A percentile compares a stretch with the other conserved stretches of the same genome.
These are phyloP conservation scores for Echium plantagineum DNA, from an alignment of 257 asterid species.

Conservation along the genomic window DNA sequence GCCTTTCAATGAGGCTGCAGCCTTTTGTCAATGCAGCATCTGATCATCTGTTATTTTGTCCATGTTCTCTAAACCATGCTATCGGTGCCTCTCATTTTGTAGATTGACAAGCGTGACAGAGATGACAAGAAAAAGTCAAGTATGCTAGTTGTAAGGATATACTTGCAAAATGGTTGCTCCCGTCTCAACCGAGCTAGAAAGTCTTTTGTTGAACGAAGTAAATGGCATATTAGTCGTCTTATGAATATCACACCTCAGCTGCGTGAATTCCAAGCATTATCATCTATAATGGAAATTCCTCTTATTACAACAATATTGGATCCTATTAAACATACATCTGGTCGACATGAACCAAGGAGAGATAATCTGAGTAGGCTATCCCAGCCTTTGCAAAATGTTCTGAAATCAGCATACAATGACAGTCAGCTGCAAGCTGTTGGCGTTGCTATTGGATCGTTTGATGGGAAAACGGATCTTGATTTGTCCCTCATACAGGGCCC, in stretches of 20 bases:
- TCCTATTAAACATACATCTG: slow-evolving; percentile 43
- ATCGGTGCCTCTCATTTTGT: slow-evolving; percentile 18
- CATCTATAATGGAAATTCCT: slow-evolving; percentile 81
- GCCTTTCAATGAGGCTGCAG: not conserved
- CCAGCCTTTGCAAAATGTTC: slow-evolving; percentile 53
- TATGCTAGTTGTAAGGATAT: slow-evolving; percentile 57
- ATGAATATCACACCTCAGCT: slow-evolving; percentile 97
- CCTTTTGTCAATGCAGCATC: not conserved
- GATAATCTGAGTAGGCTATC: slow-evolving; percentile 47
- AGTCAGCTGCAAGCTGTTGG: slow-evolving; percentile 87
- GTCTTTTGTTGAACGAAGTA: slow-evolving; percentile 77
- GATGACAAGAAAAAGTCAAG: slow-evolving; percentile 60
- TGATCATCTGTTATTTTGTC: slow-evolving; percentile 9
- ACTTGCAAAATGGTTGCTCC: slow-evolving; percentile 65
- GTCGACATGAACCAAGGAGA: slow-evolving; percentile 27
- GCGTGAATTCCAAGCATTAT: slow-evolving; percentile 94
- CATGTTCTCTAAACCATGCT: slow-evolving; percentile 8
- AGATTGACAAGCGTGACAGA: slow-evolving; percentile 92
- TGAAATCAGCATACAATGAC: slow-evolving; percentile 59
- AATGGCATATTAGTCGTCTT: slow-evolving; percentile 75
- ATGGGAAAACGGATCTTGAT: slow-evolving; percentile 47
- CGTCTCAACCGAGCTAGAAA: slow-evolving; percentile 75
- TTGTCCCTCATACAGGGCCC: slow-evolving; percentile 97
- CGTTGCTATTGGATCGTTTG: slow-evolving; percentile 58
- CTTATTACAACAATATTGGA: slow-evolving; percentile 76